phyloP scores from a whole-genome alignment of 225 moss, liverwort and hornwort genomes.

The Bryoerythrophyllum caledonicum region DNA sequence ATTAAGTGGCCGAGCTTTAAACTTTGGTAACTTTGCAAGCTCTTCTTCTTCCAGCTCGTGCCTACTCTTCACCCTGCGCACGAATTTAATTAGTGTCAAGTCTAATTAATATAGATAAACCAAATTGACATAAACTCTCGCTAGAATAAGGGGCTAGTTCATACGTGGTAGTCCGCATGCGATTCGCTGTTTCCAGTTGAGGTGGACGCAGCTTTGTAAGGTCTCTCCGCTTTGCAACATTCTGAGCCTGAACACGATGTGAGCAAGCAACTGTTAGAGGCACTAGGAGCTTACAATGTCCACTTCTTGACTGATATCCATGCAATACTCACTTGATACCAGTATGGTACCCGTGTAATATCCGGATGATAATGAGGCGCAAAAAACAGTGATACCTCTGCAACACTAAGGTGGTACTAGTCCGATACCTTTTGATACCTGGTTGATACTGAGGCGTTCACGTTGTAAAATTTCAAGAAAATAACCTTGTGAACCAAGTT shows the following conservation, averaged over 20 bases:
- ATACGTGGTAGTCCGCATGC: constrained; percentile 72
- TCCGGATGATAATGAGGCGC: too few relatives aligned
- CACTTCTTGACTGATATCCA: too few relatives aligned
- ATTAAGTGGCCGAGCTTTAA: constrained; percentile 88
- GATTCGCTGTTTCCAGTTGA: constrained; percentile 76
- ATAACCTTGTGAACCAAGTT: too few relatives aligned
- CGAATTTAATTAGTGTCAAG: neutral
- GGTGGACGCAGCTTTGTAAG: constrained; percentile 56
- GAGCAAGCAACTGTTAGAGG: constrained; percentile 9
- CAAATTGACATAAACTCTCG: neutral
- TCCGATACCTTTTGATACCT: too few relatives aligned
- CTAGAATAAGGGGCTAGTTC: constrained; percentile 4
- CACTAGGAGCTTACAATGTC: neutral
- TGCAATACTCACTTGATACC: too few relatives aligned
- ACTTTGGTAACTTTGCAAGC: constrained; percentile 78
- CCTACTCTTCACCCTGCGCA: constrained; percentile 70
- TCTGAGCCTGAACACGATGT: constrained; percentile 22
- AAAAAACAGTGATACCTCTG: too few relatives aligned
- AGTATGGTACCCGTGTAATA: too few relatives aligned
- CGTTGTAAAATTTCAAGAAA: too few relatives aligned
- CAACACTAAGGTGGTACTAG: too few relatives aligned
- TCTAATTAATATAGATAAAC: neutral
- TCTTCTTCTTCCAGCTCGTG: constrained; percentile 79
- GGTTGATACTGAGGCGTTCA: too few relatives aligned
- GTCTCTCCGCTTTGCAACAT: constrained; percentile 27